A percentile compares a stretch with the other conserved stretches of the same genome.
Conservation (phyloP, 768 basidiomycete species). For the Clitopilus passeckerianus region DNA sequence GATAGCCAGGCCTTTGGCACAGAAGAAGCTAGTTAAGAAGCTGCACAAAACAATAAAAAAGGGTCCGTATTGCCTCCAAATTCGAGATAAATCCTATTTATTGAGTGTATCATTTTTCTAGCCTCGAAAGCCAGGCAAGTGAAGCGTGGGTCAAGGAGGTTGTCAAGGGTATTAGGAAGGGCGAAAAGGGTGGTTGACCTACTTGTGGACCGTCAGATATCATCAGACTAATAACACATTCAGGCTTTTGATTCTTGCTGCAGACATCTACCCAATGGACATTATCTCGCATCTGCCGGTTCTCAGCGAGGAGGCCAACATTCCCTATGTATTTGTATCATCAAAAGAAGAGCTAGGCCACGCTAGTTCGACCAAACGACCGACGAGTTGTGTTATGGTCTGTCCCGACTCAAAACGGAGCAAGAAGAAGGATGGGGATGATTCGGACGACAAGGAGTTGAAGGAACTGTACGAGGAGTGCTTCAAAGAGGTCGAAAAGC, state of each 20-base stretch:
- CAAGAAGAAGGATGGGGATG: constrained; percentile 57
- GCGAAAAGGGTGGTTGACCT: constrained; percentile 77
- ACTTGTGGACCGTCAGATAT: background rate
- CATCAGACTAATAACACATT: background rate
- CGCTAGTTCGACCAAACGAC: constrained; percentile 94
- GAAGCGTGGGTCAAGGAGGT: constrained; percentile 97
- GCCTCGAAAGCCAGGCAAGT: constrained; percentile 94
- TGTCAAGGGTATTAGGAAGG: constrained; percentile 95
- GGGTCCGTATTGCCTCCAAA: constrained; percentile 38
- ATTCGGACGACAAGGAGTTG: constrained; percentile 79
- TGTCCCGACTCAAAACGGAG: constrained; percentile 80
- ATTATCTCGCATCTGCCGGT: constrained; percentile 97
- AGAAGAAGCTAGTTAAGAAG: constrained; percentile 91
- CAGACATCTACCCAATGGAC: constrained; percentile 97
- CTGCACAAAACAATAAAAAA: constrained; percentile 93
- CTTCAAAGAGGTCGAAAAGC: constrained; percentile 75
- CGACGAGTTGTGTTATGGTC: constrained; percentile 96
- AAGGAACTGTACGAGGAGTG: constrained; percentile 84
- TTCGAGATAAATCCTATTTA: background rate
- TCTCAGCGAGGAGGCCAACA: constrained; percentile 87
- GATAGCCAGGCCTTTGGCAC: constrained; percentile 90
- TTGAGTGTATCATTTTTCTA: constrained; percentile 22
- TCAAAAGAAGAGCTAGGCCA: constrained; percentile 96
- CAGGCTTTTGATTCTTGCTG: constrained; percentile 88
- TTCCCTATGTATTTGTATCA: constrained; percentile 85